Evolutionary conservation across 805 yeast genomes (phyloP).

Genomic region (Spencermartinsiella europaea): DNA sequence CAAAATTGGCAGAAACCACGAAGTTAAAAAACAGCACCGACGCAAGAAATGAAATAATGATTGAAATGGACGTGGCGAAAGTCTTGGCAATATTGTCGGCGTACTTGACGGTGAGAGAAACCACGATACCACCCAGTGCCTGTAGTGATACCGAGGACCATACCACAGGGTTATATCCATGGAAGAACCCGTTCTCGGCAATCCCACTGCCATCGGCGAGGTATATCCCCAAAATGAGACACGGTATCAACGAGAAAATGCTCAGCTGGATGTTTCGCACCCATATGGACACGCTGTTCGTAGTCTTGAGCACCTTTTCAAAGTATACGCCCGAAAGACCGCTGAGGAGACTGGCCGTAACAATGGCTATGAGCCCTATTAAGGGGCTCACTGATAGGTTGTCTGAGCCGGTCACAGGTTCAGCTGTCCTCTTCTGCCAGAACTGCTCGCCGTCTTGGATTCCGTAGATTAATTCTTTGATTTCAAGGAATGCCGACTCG

Average conservation of each 20-base stretch:
- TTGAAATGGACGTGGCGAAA: constrained; percentile 37
- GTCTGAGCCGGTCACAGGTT: constrained; percentile 9
- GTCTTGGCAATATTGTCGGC: constrained; percentile 39
- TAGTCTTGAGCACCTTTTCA: constrained; percentile 36
- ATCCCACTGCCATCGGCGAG: constrained; percentile 32
- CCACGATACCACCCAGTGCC: constrained; percentile 38
- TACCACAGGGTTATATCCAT: constrained; percentile 34
- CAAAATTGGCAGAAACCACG: constrained; percentile 29
- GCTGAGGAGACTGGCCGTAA: constrained; percentile 33
- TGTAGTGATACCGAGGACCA: constrained; percentile 34
- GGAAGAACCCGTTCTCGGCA: constrained; percentile 33
- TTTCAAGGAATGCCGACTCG: constrained; percentile 13
- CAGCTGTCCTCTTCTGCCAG: neutral
- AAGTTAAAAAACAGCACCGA: constrained; percentile 31
- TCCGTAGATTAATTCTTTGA: constrained; percentile 2
- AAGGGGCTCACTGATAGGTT: constrained; percentile 15
- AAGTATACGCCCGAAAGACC: constrained; percentile 40
- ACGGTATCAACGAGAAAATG: constrained; percentile 36
- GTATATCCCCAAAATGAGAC: constrained; percentile 31
- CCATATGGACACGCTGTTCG: constrained; percentile 33
- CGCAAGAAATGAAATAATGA: constrained; percentile 34
- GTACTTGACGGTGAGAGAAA: constrained; percentile 37
- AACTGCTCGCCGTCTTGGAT: neutral
- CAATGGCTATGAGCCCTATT: constrained; percentile 34
- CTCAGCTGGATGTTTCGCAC: constrained; percentile 36